A percentile compares a stretch with the other conserved stretches of the same genome.
Conservation (phyloP, 192 early-diverging fungal genomes). For the Mycoemilia scoparia region DNA sequence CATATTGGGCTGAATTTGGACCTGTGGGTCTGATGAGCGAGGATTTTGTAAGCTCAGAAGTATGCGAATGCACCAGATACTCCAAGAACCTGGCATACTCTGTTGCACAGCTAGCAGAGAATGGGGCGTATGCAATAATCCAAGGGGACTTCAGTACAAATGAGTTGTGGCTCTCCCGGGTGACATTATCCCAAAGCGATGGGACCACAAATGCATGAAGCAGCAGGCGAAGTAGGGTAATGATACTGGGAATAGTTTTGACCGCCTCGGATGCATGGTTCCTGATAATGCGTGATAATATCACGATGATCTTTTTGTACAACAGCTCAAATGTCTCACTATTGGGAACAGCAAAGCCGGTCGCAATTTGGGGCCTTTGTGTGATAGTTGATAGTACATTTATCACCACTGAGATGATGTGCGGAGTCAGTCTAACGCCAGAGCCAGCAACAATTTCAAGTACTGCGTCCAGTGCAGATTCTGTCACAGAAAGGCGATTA, state of each 20-base stretch:
- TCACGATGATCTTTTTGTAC: slow-evolving; percentile 6
- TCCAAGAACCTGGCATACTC: slow-evolving; percentile 15
- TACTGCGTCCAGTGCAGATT: no score
- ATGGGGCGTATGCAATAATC: slow-evolving; percentile 15
- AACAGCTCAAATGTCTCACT: no score
- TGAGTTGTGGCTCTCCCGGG: background rate
- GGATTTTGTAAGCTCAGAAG: no score
- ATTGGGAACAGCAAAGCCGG: no score
- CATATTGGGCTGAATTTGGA: background rate
- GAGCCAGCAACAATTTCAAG: no score
- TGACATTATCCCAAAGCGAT: background rate
- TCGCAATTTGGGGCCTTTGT: no score
- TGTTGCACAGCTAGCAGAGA: slow-evolving; percentile 13
- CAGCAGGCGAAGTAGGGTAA: slow-evolving; percentile 7
- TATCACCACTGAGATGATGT: no score
- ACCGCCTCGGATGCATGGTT: slow-evolving; percentile 10
- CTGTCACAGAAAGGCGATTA: no score
- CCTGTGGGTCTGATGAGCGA: background rate
- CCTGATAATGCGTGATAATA: slow-evolving; percentile 9
- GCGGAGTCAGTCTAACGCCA: no score
- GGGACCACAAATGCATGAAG: slow-evolving; percentile 21
- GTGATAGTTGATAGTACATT: no score
- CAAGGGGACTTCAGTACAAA: slow-evolving; percentile 15
- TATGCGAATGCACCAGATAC: slow-evolving; percentile 10
- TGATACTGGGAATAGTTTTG: slow-evolving; percentile 9